Base-by-base conservation (phyloP, 1,139 yeast genomes). In the Blastobotrys capitulatus region DNA sequence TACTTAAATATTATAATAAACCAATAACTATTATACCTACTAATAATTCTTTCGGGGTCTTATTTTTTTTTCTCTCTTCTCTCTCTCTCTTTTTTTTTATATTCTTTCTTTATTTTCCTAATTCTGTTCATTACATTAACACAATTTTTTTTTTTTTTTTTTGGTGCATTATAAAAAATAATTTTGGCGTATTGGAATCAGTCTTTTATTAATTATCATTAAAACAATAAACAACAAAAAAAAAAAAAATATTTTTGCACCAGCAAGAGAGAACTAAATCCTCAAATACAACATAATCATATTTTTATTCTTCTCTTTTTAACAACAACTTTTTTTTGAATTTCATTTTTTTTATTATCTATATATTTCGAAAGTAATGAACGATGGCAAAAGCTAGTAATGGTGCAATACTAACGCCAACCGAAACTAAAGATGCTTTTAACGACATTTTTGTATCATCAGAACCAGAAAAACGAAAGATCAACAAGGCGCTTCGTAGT, bases 401-500 rank as follows among this genome's bases (percentile, higher is more conserved):
- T 19, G 18, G 16, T 10, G 7, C 27, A 22, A 22, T 29, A 38
- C 41, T 32, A 6, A 8, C 32, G 3, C 7, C 31, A 32, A 25
- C 13, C 6, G 20, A n/a, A 20, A 25, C 34, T 2, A 19, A 22
- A 10, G 48, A 46, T 40, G 48, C 48, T 20, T 13, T 52, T 32
- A 40, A 42, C 43, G 42, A 51, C 41, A 60, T 59, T 19, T 59
- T 59, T 49, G 58, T 57, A 13, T 52, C 56, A 8, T 48, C 53
- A 22, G 44, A 38, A 16, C 57, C 60, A 34, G 54, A 52, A 38
- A 40, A 46, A 43, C 52, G 53, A 41, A 58, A 54, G 45, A 46
- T 58, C 35, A 56, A 58, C 48, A 55, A 55, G 47, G 61, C 62
- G 16, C 31, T 60, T 22, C 46, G 52, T 31, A 54, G 56, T 35